A percentile compares a stretch with the other conserved stretches of the same genome.
Conservation (phyloP, 768 basidiomycete genomes). For the Serendipita sp. region DNA sequence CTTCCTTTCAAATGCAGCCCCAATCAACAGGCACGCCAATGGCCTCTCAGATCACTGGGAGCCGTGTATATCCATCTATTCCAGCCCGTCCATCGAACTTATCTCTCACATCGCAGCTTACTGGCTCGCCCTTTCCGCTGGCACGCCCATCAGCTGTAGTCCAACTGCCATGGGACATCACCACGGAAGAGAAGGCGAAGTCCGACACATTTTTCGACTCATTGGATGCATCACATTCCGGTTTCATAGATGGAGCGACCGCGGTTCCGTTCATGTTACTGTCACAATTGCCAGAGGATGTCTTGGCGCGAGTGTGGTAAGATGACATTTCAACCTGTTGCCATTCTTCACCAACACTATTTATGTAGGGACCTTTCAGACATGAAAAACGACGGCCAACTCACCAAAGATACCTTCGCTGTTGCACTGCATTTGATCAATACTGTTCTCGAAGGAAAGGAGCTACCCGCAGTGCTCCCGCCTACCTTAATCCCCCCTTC, state of each 20-base stretch:
- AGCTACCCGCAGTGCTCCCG: conserved; percentile 57
- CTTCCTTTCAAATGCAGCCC: conserved; percentile 7
- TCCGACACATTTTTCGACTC: conserved; percentile 66
- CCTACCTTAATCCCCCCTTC: conserved; percentile 66
- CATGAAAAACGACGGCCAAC: conserved; percentile 66
- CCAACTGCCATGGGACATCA: conserved; percentile 59
- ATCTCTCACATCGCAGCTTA: conserved; percentile 22
- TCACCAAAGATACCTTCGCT: conserved; percentile 86
- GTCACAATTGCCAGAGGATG: conserved; percentile 64
- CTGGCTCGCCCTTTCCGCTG: conserved; percentile 20
- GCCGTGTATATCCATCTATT: background rate
- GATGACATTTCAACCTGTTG: conserved; percentile 13
- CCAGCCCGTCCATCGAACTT: background rate
- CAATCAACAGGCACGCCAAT: background rate
- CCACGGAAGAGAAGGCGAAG: conserved; percentile 55
- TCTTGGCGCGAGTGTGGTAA: conserved; percentile 84
- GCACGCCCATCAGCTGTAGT: conserved; percentile 8
- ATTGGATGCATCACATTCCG: conserved; percentile 58
- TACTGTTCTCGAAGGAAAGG: conserved; percentile 61
- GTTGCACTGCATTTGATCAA: conserved; percentile 91
- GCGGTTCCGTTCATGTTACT: conserved; percentile 93
- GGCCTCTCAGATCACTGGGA: background rate
- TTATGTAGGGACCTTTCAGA: conserved; percentile 80
- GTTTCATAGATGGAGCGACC: conserved; percentile 80
- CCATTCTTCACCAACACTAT: conserved; percentile 6